Evolutionary conservation across 2,329 filamentous ascomycete genomes (phyloP), one percentile per base, ranked within the genome.

Genomic region (Monilinia aucupariae): DNA sequence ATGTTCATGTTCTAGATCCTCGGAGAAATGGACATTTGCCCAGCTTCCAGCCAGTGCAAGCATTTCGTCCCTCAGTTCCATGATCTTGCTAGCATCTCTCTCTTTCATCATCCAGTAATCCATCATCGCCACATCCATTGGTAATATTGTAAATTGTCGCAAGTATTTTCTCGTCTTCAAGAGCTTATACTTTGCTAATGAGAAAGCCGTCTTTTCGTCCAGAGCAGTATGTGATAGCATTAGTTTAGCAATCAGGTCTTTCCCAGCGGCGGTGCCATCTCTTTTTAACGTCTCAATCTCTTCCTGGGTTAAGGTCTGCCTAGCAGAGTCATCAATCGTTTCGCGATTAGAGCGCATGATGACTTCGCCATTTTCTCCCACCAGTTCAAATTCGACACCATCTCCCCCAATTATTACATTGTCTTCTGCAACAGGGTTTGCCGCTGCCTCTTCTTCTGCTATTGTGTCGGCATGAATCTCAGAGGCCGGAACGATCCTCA

Each of bases 131-230:
- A 96, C 85, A 72, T 97, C 92, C 69, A 97, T 78, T 0, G 93
- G 93, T 59, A 96, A 75, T 1, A 94, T 85, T 0, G 89, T 91
- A 72, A 99, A 97, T 15, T 92, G 82, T 71, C 89, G 87, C 67
- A 97, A 83, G 74, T 96, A 97, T 76, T 99, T 99, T 74, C 88
- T 92, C 67, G 90, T 89, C 78, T 99, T 99, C 52, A 96, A 82
- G 22, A 97, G 79, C 72, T 94, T 96, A 77, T 99, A 99, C 76
- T 99, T 99, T 50, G 93, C 92, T 64, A 97, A 80, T 2, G 92
- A 96, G 72, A 96, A 99, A 0, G 86, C 82, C 0, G 94, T 97
- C 81, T 99, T 99, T 78, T 97, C 89, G 69, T 96, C 92, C 50
- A 99, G 82, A 1, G 88, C 90, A 22, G 90, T 87, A 75, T 99